Evolutionary conservation across 768 basidiomycete species (phyloP).

Genomic region (Collybia sp.): DNA sequence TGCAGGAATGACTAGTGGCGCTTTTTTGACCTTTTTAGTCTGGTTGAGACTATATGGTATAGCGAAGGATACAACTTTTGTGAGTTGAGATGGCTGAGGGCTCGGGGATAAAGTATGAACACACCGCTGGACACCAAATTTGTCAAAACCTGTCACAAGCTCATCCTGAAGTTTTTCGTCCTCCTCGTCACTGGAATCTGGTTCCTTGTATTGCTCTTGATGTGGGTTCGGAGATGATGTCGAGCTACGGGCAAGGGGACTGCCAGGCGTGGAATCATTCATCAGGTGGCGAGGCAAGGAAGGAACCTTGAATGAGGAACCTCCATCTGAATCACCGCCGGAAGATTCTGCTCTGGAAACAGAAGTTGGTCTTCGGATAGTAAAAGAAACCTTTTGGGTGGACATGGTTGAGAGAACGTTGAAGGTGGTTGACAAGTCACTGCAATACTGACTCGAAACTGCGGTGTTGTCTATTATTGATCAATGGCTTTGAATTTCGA

Average conservation of each 20-base stretch:
- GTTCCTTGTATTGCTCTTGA: conserved; percentile 17
- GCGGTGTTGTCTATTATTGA: too few relatives aligned
- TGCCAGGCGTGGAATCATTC: conserved; percentile 40
- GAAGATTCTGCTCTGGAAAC: conserved; percentile 58
- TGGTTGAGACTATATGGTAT: conserved; percentile 35
- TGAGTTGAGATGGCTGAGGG: conserved; percentile 67
- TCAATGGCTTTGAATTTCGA: too few relatives aligned
- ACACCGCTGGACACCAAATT: conserved; percentile 82
- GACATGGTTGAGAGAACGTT: conserved; percentile 9
- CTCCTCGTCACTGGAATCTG: conserved; percentile 61
- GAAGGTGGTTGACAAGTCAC: too few relatives aligned
- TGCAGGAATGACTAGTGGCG: conserved; percentile 81
- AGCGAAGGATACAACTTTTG: conserved; percentile 39
- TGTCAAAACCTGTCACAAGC: conserved; percentile 68
- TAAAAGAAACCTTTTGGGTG: conserved; percentile 68
- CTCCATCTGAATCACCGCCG: conserved; percentile 57
- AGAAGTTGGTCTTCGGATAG: conserved; percentile 75
- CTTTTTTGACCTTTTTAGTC: conserved; percentile 40
- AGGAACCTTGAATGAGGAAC: conserved; percentile 49
- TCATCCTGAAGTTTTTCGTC: conserved; percentile 54
- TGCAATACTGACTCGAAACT: too few relatives aligned
- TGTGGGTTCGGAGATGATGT: conserved; percentile 39
- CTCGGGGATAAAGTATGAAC: conserved; percentile 30
- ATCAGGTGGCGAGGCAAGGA: conserved; percentile 56
- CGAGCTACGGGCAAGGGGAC: conserved; percentile 49